Percentiles rank a stretch among this genome's conserved stretches.
phyloP scores from a whole-genome alignment of 495 filamentous ascomycete genomes.

The Bacidia rubella region DNA sequence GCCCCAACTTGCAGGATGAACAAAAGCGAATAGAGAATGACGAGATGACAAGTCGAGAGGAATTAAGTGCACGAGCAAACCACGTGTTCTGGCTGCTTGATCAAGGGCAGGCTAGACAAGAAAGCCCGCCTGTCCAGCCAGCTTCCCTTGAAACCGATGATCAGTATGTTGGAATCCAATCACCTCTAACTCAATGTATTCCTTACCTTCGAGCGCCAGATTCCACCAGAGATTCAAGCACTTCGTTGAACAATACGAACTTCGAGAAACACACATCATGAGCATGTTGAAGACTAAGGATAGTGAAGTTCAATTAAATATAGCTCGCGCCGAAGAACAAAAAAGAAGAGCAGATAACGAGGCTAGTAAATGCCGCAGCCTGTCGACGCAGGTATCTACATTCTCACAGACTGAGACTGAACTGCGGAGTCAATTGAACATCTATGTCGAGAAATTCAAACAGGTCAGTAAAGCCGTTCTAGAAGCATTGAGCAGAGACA shows the following conservation, averaged over 20 bases:
- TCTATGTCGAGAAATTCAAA: slow-evolving; percentile 99
- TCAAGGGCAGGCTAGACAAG: slow-evolving; percentile 63
- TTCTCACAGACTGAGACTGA: slow-evolving; percentile 95
- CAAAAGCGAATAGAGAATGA: slow-evolving; percentile 74
- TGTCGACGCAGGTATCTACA: slow-evolving; percentile 84
- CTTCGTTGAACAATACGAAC: slow-evolving; percentile 88
- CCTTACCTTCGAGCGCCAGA: slow-evolving; percentile 31
- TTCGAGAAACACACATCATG: slow-evolving; percentile 83
- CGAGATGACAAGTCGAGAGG: slow-evolving; percentile 65
- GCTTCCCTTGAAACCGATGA: slow-evolving; percentile 75
- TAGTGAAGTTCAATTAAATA: slow-evolving; percentile 84
- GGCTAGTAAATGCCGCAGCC: slow-evolving; percentile 57
- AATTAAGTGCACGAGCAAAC: slow-evolving; percentile 73
- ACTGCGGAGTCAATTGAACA: slow-evolving; percentile 85
- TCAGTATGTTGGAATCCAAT: slow-evolving; percentile 41
- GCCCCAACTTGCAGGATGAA: slow-evolving; percentile 51
- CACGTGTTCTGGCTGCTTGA: slow-evolving; percentile 65
- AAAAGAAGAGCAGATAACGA: slow-evolving; percentile 78
- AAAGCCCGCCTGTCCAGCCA: slow-evolving; percentile 58
- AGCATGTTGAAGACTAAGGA: slow-evolving; percentile 84
- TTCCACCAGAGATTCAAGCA: slow-evolving; percentile 86
- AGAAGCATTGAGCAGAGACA: too few species aligned
- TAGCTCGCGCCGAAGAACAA: slow-evolving; percentile 75
- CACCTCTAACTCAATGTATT: not conserved
- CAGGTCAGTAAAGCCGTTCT: slow-evolving; percentile 76